These are phyloP conservation scores for Aspergillus leporis DNA, from an alignment of 495 filamentous ascomycete genomes.

Conservation along the genomic window DNA sequence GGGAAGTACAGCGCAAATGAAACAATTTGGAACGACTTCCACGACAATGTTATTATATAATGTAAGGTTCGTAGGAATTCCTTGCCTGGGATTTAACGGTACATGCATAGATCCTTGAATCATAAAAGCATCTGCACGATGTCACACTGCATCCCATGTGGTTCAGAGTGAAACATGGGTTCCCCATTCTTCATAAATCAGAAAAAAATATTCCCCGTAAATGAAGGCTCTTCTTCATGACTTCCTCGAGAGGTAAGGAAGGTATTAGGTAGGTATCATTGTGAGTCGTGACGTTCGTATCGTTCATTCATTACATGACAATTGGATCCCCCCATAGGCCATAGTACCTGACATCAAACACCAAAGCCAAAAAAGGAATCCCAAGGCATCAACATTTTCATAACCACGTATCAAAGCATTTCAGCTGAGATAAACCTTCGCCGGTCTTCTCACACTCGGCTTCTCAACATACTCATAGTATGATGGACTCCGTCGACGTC, in stretches of 20 bases:
- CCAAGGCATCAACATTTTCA: background rate
- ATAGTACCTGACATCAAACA: background rate
- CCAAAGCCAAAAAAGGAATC: background rate
- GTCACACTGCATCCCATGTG: background rate
- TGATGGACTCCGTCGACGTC: constrained; percentile 25
- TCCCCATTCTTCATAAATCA: background rate
- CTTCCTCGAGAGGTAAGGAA: background rate
- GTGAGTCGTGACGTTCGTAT: background rate
- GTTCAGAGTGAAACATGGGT: background rate
- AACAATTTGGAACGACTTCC: background rate
- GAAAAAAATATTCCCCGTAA: too few relatives aligned
- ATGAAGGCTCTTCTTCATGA: background rate
- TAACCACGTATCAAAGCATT: too few relatives aligned
- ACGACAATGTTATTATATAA: background rate
- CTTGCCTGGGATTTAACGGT: background rate
- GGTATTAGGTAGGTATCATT: background rate
- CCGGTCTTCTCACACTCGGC: constrained; percentile 34
- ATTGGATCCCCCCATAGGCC: background rate
- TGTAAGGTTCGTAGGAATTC: background rate
- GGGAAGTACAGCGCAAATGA: background rate
- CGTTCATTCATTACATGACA: background rate
- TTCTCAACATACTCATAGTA: constrained; percentile 42
- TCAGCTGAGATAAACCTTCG: constrained; percentile 38
- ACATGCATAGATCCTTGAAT: background rate
- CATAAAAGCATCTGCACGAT: background rate